A percentile compares a stretch with the other conserved stretches of the same genome.
Evolutionary conservation across 345 rosid species (phyloP).

Genomic region (Dovyalis caffra): DNA sequence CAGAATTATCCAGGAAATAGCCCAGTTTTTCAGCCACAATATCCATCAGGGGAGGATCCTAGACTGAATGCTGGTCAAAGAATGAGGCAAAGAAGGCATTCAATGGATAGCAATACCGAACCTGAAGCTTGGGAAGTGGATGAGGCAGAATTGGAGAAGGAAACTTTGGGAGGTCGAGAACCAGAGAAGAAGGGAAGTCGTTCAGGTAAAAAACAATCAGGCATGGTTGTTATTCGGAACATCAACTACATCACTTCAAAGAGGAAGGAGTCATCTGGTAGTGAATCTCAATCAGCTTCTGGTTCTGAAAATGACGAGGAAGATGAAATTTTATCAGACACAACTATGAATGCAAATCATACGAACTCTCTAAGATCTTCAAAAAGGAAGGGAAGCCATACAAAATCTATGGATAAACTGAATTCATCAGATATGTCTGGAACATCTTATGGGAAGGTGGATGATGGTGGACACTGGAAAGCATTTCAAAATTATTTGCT

Average conservation of each 20-base stretch:
- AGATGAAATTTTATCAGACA: slow-evolving; percentile 29
- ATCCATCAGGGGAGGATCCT: slow-evolving; percentile 65
- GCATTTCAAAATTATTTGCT: slow-evolving; percentile 81
- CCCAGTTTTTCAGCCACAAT: slow-evolving; percentile 62
- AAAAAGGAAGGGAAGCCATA: slow-evolving; percentile 31
- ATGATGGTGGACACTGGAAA: slow-evolving; percentile 75
- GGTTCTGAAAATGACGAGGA: slow-evolving; percentile 50
- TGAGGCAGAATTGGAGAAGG: slow-evolving; percentile 44
- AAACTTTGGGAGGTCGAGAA: slow-evolving; percentile 29
- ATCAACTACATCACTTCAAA: slow-evolving; percentile 77
- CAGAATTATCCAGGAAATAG: slow-evolving; percentile 60
- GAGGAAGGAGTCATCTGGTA: slow-evolving; percentile 52
- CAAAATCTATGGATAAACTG: slow-evolving; percentile 26
- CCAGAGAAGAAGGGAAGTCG: slow-evolving; percentile 36
- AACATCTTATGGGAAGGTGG: slow-evolving; percentile 42
- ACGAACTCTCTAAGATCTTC: slow-evolving; percentile 37
- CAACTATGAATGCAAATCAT: slow-evolving; percentile 24
- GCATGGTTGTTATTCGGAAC: slow-evolving; percentile 78
- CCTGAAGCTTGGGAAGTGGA: slow-evolving; percentile 53
- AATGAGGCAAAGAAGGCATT: slow-evolving; percentile 54
- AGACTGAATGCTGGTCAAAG: slow-evolving; percentile 53
- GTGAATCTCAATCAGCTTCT: slow-evolving; percentile 55
- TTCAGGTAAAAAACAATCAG: slow-evolving; percentile 63
- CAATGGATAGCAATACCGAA: slow-evolving; percentile 53
- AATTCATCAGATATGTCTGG: slow-evolving; percentile 35